Evolutionary conservation across 176 grass and related monocot species (phyloP).

Genomic region (Oropetium thomaeum): DNA sequence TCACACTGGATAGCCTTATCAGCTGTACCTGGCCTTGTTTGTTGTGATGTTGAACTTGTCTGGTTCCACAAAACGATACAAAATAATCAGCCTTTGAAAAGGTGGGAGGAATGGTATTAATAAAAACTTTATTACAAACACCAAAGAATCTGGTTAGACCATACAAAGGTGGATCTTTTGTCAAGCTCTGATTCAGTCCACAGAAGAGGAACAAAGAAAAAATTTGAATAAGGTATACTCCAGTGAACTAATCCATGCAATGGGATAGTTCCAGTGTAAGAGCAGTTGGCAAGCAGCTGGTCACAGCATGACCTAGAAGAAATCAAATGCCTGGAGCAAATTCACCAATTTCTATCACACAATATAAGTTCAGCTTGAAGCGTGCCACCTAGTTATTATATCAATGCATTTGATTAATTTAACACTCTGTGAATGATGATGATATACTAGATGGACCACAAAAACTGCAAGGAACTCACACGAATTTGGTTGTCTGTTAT

Average conservation of each 20-base stretch:
- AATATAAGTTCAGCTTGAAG: constrained; percentile 5
- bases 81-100: not conserved
- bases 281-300: not conserved
- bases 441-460: constrained; percentile 3
- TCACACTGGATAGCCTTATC: constrained; percentile 57
- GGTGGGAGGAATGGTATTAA: not conserved
- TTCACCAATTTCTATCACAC: not conserved
- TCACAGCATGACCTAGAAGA: constrained; percentile 3
- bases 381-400: not conserved
- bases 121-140: constrained; percentile 24
- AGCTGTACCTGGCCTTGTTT: constrained; percentile 35
- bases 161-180: not conserved
- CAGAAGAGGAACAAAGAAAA: not conserved
- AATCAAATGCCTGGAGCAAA: constrained; percentile 7
- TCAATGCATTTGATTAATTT: constrained; percentile 14
- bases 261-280: not conserved
- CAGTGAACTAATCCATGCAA: not conserved
- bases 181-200: not conserved
- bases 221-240: not conserved
- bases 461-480: constrained; percentile 44
- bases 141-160: constrained; percentile 19
- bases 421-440: constrained; percentile 13
- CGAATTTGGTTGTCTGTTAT: constrained; percentile 38
- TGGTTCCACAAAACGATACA: constrained; percentile 34
- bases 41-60: constrained; percentile 19